Base-by-base conservation (phyloP, 352 stramenopile genomes). In the Phytophthora foliorum region DNA sequence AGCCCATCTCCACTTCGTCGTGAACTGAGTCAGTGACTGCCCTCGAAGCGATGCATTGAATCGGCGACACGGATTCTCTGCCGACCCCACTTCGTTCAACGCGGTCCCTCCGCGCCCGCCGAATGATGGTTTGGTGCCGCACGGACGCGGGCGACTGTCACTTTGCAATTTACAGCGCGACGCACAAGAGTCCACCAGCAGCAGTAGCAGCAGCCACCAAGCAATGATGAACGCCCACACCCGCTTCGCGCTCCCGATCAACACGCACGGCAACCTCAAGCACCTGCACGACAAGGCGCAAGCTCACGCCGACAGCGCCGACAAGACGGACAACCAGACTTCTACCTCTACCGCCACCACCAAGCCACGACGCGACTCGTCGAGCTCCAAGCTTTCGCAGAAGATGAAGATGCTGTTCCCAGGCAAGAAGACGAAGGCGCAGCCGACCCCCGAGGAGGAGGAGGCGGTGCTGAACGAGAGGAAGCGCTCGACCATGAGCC, bases 341-440 rank as follows among this genome's bases (percentile, higher is more conserved):
- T 13, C n/a, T 2, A 21, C 17, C 16, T 22, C 38, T 45, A 17
- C 38, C 14, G 19, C 63, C 45, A 19, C 57, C 19, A 9, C 19
- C 39, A 49, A 44, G 22, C 31, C 27, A 21, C 46, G 27, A 24
- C 57, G 54, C 6, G 42, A 70, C 32, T 67, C 63, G 13, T 54
- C 57, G 6, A 32, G 25, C 55, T 24, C 50, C 42, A 71, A 67
- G 19, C 32, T 77, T 8, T 41, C 44, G 10, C 58, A 25, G 21
- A 77, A 77, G 45, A 64, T 71, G 69, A 58, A 65, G 39, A 46
- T 48, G 42, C 22, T 71, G 19, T 58, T 74, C 32, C 38, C 22
- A 2, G 34, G 25, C 24, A 67, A 68, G 36, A 67, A 59, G 29
- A 31, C 34, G 17, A 55, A 49, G 36, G 22, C 19, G 3, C 6